These are phyloP conservation scores for Cyclospora cayetanensis DNA, from an alignment of 169 alveolate genomes.

Conservation along the genomic window DNA sequence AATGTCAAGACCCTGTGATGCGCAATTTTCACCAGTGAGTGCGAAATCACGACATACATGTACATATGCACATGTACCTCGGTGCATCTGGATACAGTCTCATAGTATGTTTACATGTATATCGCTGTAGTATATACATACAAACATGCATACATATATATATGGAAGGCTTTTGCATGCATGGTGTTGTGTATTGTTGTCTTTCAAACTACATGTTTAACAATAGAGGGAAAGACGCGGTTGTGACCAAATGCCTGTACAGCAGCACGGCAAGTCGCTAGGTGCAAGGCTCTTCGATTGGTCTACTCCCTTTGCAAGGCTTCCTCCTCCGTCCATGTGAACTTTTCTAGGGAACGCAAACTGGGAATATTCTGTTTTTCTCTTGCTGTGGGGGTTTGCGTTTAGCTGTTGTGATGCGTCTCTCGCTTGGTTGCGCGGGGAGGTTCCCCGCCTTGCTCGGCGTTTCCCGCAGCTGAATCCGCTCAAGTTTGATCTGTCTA, in stretches of 20 bases:
- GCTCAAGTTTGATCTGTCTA: not conserved
- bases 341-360: too few species aligned
- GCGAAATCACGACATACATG: not conserved
- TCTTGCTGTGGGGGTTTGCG: not conserved
- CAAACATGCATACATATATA: not conserved
- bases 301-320: not conserved
- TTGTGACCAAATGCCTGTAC: too few species aligned
- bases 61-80: not conserved
- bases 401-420: not conserved
- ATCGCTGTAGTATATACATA: too few species aligned
- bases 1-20: not conserved
- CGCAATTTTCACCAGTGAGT: not conserved
- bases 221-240: too few species aligned
- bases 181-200: not conserved
- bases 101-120: too few species aligned
- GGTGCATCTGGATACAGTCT: not conserved
- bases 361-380: not conserved
- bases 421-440: slow-evolving; percentile 2
- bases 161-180: not conserved
- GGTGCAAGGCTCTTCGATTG: not conserved
- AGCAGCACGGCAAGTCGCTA: not conserved
- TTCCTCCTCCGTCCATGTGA: not conserved
- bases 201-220: not conserved
- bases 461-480: slow-evolving; percentile 29
- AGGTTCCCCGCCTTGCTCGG: not conserved